These are phyloP conservation scores for Elongisporangium undulatum DNA, from an alignment of 352 stramenopile species.

Conservation along the genomic window DNA sequence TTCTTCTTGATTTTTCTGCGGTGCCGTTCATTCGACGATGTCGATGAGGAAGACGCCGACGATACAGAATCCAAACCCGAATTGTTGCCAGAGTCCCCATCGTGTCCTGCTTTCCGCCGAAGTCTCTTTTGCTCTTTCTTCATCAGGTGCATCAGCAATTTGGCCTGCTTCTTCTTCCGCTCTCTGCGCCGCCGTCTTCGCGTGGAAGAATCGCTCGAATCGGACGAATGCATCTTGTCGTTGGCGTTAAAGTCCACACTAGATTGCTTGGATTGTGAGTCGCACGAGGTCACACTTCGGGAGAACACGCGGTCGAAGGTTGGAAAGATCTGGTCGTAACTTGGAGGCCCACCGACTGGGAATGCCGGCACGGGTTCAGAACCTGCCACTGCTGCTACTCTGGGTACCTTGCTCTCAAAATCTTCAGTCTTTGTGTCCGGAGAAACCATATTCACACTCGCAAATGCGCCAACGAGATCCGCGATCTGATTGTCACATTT, in stretches of 20 bases:
- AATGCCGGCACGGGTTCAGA: background rate
- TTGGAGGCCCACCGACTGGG: background rate
- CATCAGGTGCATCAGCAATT: background rate
- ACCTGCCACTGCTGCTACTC: background rate
- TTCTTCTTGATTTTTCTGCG: background rate
- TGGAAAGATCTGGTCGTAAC: background rate
- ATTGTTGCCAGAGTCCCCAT: background rate
- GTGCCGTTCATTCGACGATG: background rate
- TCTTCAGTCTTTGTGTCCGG: background rate
- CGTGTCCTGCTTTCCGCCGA: background rate
- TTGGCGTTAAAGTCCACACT: background rate
- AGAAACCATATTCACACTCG: background rate
- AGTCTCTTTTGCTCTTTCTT: background rate
- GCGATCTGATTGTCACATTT: background rate
- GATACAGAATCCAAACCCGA: background rate
- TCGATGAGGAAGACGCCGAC: background rate
- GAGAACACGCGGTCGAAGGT: background rate
- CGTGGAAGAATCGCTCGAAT: slow-evolving; percentile 21
- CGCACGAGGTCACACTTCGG: background rate
- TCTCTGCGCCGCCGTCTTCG: background rate
- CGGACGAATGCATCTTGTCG: slow-evolving; percentile 26
- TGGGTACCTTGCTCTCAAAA: background rate
- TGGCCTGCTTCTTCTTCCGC: background rate
- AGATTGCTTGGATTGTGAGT: background rate
- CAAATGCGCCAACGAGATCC: background rate